phyloP scores from a whole-genome alignment of 2,329 filamentous ascomycete species.

The Ilyonectria sp. region DNA sequence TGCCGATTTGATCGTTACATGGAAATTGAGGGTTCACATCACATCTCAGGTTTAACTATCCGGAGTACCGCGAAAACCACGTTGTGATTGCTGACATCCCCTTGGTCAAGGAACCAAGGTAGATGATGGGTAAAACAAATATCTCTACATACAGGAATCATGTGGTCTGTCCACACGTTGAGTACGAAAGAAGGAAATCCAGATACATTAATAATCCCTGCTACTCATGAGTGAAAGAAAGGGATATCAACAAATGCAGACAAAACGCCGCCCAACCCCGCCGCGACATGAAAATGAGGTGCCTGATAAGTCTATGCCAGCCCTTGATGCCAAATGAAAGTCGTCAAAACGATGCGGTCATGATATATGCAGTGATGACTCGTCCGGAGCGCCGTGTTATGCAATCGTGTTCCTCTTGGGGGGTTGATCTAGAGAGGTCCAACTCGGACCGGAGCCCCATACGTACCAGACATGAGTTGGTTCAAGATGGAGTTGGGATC shows the following conservation, averaged over 20 bases:
- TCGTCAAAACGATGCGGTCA: conserved; percentile 52
- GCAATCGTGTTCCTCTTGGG: conserved; percentile 39
- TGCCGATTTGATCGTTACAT: not conserved
- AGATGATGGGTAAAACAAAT: conserved; percentile 16
- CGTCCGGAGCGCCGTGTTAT: conserved; percentile 46
- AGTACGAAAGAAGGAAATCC: conserved; percentile 25
- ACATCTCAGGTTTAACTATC: not conserved
- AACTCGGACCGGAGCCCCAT: conserved; percentile 72
- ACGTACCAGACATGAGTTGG: conserved; percentile 74
- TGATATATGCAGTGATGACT: conserved; percentile 50
- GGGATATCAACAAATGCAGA: conserved; percentile 52
- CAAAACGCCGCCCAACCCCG: conserved; percentile 53
- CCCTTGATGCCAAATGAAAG: conserved; percentile 53
- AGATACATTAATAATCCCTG: conserved; percentile 43
- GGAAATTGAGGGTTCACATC: not conserved
- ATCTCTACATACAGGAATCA: conserved; percentile 46
- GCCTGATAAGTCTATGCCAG: conserved; percentile 55
- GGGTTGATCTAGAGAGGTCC: conserved; percentile 68
- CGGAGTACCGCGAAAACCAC: conserved; percentile 19
- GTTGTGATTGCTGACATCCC: conserved; percentile 19
- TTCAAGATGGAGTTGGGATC: conserved; percentile 73
- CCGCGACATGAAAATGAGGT: conserved; percentile 47
- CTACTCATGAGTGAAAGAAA: conserved; percentile 43
- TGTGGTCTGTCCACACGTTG: conserved; percentile 36
- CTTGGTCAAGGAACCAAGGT: conserved; percentile 20